phyloP scores from a whole-genome alignment of 2,329 filamentous ascomycete species.

The Penicillium brasilianum region DNA sequence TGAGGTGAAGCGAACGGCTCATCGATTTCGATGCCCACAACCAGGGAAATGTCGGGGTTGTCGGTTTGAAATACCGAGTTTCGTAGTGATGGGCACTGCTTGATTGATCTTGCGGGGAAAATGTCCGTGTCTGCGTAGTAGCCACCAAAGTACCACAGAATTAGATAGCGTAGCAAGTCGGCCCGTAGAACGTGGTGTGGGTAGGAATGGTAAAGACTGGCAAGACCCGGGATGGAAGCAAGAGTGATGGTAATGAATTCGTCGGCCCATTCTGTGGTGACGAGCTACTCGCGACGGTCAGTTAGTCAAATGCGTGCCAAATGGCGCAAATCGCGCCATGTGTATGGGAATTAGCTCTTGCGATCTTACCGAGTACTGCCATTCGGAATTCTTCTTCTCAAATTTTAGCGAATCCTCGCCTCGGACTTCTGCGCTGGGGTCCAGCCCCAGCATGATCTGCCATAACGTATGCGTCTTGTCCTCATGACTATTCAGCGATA shows the following conservation, averaged over 20 bases:
- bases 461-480: slow-evolving; percentile 32
- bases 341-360: not conserved
- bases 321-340: not conserved
- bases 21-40: slow-evolving; percentile 43
- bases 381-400: slow-evolving; percentile 34
- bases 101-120: slow-evolving; percentile 36
- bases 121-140: slow-evolving; percentile 44
- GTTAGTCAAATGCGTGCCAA: not conserved
- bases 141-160: slow-evolving; percentile 45
- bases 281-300: slow-evolving; percentile 26
- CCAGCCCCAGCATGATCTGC: slow-evolving; percentile 38
- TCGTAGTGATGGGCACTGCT: slow-evolving; percentile 34
- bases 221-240: slow-evolving; percentile 35
- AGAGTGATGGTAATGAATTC: slow-evolving; percentile 34
- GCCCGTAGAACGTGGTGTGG: slow-evolving; percentile 57
- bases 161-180: slow-evolving; percentile 50
- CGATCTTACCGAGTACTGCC: slow-evolving; percentile 35
- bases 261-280: slow-evolving; percentile 34
- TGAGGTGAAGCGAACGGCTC: slow-evolving; percentile 41
- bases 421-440: slow-evolving; percentile 16
- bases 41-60: slow-evolving; percentile 36
- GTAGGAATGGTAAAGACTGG: slow-evolving; percentile 36
- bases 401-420: slow-evolving; percentile 34
- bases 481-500: slow-evolving; percentile 16
- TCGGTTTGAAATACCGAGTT: slow-evolving; percentile 22